Base-by-base conservation (phyloP, 805 yeast genomes). In the Brettanomyces anomalus region DNA sequence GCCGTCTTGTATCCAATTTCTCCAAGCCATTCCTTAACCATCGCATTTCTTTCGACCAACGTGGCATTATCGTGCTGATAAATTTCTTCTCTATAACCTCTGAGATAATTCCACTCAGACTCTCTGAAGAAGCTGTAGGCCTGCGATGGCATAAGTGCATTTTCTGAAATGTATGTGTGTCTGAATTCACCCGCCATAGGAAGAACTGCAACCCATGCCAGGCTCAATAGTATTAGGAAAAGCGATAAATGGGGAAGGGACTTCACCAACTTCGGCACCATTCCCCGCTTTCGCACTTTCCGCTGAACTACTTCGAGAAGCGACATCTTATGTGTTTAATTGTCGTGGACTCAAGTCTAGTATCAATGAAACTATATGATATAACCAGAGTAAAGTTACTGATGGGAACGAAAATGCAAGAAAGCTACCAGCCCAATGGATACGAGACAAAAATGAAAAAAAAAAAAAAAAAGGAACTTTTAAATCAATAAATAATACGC, bases 141-240 rank as follows among this genome's bases (percentile, higher is more conserved):
- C 60, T 93, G 97, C 0, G 95, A 89, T 6, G 99, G 97, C 85
- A 93, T 80, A 59, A 93, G 68, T 28, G 99, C 99, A 62, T 93
- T 93, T 57, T 93, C 99, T 6, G 95, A 83, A 11, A 89, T 83
- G 60, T 93, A 93, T 2, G 96, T 87, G 48, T 70, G 64, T 43
- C 97, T 69, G 59, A 67, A 86, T 56, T 85, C 86, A 17, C 96
- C 97, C 15, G 83, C 83, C 51, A 78, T 48, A 0, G 97, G 96
- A 40, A 88, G 66, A 18, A 72, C 62, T 13, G 73, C 58, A n/a
- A 93, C 64, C 77, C 84, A 75, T 0, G 66, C 56, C 8, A 79
- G 50, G 5, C 87, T 85, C 10, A 63, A 43, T 1, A 76, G 3
- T 1, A 71, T 59, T 11, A 72, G 53, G 2, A 72, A 19, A 11